Evolutionary conservation across 805 yeast species (phyloP).

Genomic region (Torulaspora delbrueckii): DNA sequence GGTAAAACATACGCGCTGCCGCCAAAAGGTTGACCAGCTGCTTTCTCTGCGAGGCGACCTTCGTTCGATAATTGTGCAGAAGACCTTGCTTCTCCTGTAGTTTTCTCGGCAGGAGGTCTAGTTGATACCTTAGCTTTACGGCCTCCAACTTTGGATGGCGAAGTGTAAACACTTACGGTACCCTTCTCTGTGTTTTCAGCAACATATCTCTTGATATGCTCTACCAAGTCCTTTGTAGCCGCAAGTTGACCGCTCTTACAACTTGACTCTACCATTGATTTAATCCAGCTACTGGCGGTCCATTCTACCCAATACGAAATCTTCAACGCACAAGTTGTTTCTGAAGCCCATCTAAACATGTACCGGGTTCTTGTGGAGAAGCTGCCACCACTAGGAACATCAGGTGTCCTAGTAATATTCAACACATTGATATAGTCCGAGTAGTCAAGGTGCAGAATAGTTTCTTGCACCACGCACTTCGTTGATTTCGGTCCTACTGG

Average conservation of each 20-base stretch:
- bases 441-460: conserved; percentile 47
- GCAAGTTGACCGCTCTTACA: conserved; percentile 73
- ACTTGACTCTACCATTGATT: conserved; percentile 80
- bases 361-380: conserved; percentile 73
- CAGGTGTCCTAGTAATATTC: conserved; percentile 73
- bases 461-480: conserved; percentile 59
- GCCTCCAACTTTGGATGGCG: conserved; percentile 1
- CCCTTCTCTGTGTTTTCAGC: conserved; percentile 18
- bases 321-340: conserved; percentile 53
- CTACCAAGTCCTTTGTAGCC: conserved; percentile 47
- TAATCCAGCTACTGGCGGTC: conserved; percentile 91
- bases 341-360: conserved; percentile 66
- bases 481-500: conserved; percentile 94
- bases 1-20: background rate
- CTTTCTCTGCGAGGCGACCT: background rate
- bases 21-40: background rate
- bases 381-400: conserved; percentile 87
- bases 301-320: conserved; percentile 79
- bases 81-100: background rate
- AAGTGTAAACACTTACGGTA: conserved; percentile 6
- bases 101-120: background rate
- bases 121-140: conserved; percentile 1
- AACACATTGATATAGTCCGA: conserved; percentile 53
- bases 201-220: conserved; percentile 26
- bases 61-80: background rate